Percentiles rank a stretch among this genome's conserved stretches.
These are phyloP conservation scores for Blastobotrys serpentis DNA, from an alignment of 1,139 yeast species.

Conservation along the genomic window DNA sequence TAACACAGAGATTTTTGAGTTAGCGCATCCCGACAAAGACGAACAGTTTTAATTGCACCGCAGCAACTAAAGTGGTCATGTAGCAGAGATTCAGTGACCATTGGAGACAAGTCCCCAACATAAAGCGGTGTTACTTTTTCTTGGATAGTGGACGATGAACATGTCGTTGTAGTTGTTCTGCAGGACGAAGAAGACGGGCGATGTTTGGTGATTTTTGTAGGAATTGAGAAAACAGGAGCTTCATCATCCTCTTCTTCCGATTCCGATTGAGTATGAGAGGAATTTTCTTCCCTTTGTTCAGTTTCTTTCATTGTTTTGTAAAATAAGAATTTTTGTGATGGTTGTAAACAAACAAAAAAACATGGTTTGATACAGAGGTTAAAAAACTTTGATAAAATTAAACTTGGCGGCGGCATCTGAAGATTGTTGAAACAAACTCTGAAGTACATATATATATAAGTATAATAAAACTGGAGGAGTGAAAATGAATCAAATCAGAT, in stretches of 20 bases:
- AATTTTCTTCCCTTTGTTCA: neutral
- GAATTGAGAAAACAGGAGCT: neutral
- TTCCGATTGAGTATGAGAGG: neutral
- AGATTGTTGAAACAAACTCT: too few species aligned
- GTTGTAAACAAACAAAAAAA: neutral
- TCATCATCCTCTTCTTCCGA: slow-evolving; percentile 1
- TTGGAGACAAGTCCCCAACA: slow-evolving; percentile 49
- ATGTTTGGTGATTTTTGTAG: neutral
- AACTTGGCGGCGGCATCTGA: neutral
- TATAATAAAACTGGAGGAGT: too few species aligned
- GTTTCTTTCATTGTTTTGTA: neutral
- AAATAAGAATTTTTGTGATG: neutral
- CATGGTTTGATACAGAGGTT: neutral
- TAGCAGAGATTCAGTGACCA: slow-evolving; percentile 44
- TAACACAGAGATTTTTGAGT: slow-evolving; percentile 48
- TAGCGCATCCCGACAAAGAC: slow-evolving; percentile 43
- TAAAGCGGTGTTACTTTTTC: slow-evolving; percentile 37
- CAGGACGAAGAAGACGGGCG: slow-evolving; percentile 1
- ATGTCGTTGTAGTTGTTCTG: neutral
- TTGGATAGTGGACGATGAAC: neutral
- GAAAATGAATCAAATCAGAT: too few species aligned
- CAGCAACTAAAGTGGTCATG: slow-evolving; percentile 39
- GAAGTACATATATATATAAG: too few species aligned
- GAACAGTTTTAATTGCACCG: slow-evolving; percentile 47
- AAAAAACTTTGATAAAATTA: neutral